Percentiles rank a stretch among this genome's conserved stretches.
These are phyloP conservation scores for Lentinula raphanica DNA, from an alignment of 768 basidiomycete genomes.

Conservation along the genomic window DNA sequence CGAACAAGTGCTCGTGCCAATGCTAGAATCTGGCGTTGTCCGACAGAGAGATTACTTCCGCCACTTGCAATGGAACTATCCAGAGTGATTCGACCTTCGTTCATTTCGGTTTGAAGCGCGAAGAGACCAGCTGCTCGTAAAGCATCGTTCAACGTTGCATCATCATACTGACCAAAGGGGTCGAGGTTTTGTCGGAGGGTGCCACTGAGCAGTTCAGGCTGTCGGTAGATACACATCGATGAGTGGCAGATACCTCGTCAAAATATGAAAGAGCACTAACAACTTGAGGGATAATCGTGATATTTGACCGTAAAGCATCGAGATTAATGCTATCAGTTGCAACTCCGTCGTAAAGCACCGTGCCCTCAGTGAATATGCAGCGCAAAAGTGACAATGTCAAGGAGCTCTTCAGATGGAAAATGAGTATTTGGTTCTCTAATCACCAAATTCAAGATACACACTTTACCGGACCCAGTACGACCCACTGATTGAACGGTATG, in stretches of 20 bases:
- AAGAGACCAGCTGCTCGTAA: constrained; percentile 31
- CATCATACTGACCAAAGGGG: constrained; percentile 42
- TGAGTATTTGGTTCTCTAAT: background rate
- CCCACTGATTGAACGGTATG: constrained; percentile 25
- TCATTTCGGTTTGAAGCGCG: constrained; percentile 28
- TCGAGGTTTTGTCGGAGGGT: constrained; percentile 42
- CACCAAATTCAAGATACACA: constrained; percentile 9
- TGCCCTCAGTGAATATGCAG: constrained; percentile 53
- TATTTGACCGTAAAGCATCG: constrained; percentile 47
- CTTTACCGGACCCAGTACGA: constrained; percentile 43
- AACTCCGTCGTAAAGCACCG: constrained; percentile 51
- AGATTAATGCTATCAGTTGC: constrained; percentile 46
- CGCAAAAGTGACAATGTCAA: constrained; percentile 50
- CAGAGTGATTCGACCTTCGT: constrained; percentile 24
- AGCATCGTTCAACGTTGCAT: constrained; percentile 32
- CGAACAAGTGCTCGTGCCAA: constrained; percentile 38
- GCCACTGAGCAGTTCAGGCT: constrained; percentile 35
- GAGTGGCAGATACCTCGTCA: background rate
- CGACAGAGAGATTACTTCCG: constrained; percentile 32
- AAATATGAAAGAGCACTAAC: constrained; percentile 19
- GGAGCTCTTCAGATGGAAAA: constrained; percentile 37
- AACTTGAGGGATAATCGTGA: constrained; percentile 56
- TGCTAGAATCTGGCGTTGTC: constrained; percentile 45
- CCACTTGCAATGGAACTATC: constrained; percentile 26
- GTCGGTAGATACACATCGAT: background rate